Base-by-base conservation (phyloP, 163 green algal species). In the Prototheca cutis region DNA sequence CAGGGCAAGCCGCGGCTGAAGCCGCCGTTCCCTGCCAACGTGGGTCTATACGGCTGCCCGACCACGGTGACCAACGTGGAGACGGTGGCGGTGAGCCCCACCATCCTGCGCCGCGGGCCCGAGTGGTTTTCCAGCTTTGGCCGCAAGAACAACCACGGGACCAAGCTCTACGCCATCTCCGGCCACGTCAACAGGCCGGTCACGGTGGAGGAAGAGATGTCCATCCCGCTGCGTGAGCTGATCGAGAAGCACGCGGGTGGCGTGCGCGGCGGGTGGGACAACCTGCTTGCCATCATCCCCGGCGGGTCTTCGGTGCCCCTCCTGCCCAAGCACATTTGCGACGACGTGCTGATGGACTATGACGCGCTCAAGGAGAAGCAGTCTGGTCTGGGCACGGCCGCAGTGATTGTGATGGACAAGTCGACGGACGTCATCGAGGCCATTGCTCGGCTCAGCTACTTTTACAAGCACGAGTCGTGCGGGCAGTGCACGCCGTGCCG, bases 381-480 rank as follows among this genome's bases (percentile, higher is more conserved):
- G 73, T 90, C 73, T 6, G 92, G 93, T 40, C 80, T 99, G 67
- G 93, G 93, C 55, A 99, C 93, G 7, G 85, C 85, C 0, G 85
- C 85, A 1, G 85, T 93, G 40, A 93, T 94, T 54, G 85, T 93
- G 33, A 93, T 94, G 72, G 90, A 99, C 79, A 98, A 99, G 81
- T 84, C 59, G 34, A 98, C 92, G 10, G 92, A 99, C 62, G 76
- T 95, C 2, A 94, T 99, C 52, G 92, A 98, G 65, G 91, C 91
- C 51, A 98, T 98, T 69, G 86, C 89, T 25, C 75, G 85, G n/a
- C 78, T 99, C 56, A 82, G 75, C 21, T 98, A 98, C 82, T 99
- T 99, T 71, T 99, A 99, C 90, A 98, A 99, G 84, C 91, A 98
- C 77, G 91, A 97, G 82, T 89, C 77, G 34, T 96, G 87, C 72